phyloP scores from a whole-genome alignment of 2,329 filamentous ascomycete genomes.

The Scedosporium aurantiacum region DNA sequence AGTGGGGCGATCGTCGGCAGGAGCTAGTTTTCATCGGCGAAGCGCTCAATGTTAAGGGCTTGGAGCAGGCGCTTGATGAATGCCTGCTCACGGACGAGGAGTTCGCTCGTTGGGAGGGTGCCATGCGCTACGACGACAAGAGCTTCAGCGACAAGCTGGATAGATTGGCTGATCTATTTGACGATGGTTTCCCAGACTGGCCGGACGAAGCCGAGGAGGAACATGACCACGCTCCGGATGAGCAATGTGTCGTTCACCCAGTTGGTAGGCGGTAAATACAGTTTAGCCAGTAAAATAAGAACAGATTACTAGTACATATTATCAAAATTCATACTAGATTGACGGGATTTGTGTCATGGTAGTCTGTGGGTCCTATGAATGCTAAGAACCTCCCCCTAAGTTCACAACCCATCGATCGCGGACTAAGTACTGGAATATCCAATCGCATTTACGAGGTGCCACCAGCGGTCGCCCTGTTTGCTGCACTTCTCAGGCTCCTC shows the following conservation, averaged over 20 bases:
- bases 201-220: slow-evolving; percentile 29
- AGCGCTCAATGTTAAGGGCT: slow-evolving; percentile 38
- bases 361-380: too few relatives aligned
- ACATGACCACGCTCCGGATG: slow-evolving; percentile 12
- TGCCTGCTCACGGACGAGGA: slow-evolving; percentile 54
- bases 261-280: too few relatives aligned
- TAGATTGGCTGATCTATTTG: slow-evolving; percentile 37
- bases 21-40: slow-evolving; percentile 67
- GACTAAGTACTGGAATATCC: too few relatives aligned
- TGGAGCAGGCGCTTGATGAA: slow-evolving; percentile 43
- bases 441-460: too few relatives aligned
- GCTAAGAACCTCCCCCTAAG: too few relatives aligned
- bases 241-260: neutral
- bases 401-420: too few relatives aligned
- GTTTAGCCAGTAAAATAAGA: too few relatives aligned
- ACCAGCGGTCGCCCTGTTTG: too few relatives aligned
- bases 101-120: slow-evolving; percentile 38
- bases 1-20: slow-evolving; percentile 61
- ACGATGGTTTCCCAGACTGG: slow-evolving; percentile 50
- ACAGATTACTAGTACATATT: too few relatives aligned
- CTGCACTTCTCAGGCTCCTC: too few relatives aligned
- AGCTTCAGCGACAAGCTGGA: slow-evolving; percentile 29
- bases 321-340: too few relatives aligned
- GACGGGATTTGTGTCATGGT: too few relatives aligned
- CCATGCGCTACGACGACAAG: slow-evolving; percentile 32